A percentile compares a stretch with the other conserved stretches of the same genome.
These are phyloP conservation scores for Lotmaria passim DNA, from an alignment of 208 protist species.

Conservation along the genomic window DNA sequence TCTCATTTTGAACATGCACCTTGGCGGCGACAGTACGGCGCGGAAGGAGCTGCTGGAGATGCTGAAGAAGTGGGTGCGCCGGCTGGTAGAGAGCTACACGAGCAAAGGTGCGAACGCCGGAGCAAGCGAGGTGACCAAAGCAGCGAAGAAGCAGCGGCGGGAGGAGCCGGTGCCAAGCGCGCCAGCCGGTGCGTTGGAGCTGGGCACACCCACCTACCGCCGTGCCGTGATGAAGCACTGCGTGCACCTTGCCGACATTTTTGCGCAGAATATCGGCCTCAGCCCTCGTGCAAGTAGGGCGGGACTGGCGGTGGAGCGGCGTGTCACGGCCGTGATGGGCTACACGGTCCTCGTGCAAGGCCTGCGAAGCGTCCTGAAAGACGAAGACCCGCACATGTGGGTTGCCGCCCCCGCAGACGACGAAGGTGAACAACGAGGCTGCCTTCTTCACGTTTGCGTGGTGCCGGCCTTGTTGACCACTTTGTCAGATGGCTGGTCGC, in stretches of 20 bases:
- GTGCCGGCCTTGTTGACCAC: slow-evolving; percentile 56
- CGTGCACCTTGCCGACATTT: slow-evolving; percentile 33
- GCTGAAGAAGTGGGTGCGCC: slow-evolving; percentile 74
- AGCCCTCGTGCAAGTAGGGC: slow-evolving; percentile 20
- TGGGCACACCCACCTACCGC: slow-evolving; percentile 30
- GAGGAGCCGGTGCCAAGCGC: neutral
- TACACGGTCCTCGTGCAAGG: slow-evolving; percentile 51
- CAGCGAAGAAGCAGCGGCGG: slow-evolving; percentile 6
- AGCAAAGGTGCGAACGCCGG: slow-evolving; percentile 8
- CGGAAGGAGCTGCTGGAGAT: slow-evolving; percentile 66
- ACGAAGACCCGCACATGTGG: neutral
- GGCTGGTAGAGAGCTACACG: slow-evolving; percentile 49
- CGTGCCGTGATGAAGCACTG: slow-evolving; percentile 46
- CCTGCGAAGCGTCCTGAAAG: slow-evolving; percentile 8
- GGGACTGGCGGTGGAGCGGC: slow-evolving; percentile 64
- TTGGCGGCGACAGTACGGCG: slow-evolving; percentile 79
- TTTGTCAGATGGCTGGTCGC: slow-evolving; percentile 79
- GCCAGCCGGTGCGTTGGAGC: slow-evolving; percentile 2
- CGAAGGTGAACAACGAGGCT: slow-evolving; percentile 4
- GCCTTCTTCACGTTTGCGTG: slow-evolving; percentile 38
- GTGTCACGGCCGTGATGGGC: slow-evolving; percentile 55
- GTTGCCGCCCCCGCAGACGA: neutral
- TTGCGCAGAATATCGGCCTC: slow-evolving; percentile 66
- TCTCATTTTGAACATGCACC: slow-evolving; percentile 78
- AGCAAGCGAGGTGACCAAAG: neutral